Conservation (phyloP, 139 green algal species). For the Pleodorina starrii region DNA sequence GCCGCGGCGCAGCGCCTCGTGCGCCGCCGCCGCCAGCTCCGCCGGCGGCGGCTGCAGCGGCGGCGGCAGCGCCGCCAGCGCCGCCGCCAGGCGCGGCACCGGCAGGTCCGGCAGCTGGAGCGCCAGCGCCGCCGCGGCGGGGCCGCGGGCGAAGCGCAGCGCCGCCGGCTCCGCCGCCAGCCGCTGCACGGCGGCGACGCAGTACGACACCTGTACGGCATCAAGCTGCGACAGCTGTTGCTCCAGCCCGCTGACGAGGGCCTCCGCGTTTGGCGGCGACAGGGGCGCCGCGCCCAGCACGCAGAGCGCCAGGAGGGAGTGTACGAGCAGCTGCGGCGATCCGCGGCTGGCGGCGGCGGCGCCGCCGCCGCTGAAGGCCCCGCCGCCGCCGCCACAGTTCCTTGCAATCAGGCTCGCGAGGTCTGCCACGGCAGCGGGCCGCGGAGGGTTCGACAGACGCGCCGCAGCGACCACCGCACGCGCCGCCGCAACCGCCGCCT, state of each 20-base stretch:
- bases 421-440: neutral
- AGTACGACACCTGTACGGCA: constrained; percentile 18
- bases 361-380: neutral
- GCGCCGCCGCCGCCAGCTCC: constrained; percentile 9
- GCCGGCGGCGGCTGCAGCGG: neutral
- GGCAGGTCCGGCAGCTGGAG: neutral
- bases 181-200: neutral
- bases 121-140: constrained; percentile 19
- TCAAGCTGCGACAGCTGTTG: neutral
- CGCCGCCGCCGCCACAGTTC: neutral
- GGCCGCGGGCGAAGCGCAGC: neutral
- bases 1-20: neutral
- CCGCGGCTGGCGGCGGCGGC: neutral
- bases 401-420: neutral
- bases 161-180: neutral
- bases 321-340: neutral
- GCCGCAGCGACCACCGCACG: neutral
- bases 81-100: neutral
- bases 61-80: constrained; percentile 33
- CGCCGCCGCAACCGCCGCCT: neutral
- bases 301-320: neutral
- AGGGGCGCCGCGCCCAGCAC: neutral
- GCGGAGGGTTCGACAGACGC: neutral
- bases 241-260: neutral
- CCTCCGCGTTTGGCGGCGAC: neutral